A percentile compares a stretch with the other conserved stretches of the same genome.
Evolutionary conservation across 345 rosid genomes (phyloP).

Genomic region (Limnanthes douglasii): DNA sequence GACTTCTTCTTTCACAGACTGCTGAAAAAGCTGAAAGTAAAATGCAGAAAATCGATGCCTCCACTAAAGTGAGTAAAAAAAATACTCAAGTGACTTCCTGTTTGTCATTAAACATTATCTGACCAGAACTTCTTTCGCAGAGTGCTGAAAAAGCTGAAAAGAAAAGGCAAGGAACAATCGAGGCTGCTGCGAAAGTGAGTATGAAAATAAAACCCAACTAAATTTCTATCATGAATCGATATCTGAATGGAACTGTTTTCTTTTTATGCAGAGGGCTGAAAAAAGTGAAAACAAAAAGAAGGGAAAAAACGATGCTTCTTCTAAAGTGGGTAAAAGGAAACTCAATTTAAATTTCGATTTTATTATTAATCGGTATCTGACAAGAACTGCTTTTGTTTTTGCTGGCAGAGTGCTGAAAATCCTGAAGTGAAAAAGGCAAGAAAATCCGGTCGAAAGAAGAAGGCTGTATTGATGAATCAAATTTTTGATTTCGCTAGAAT

Average conservation of each 20-base stretch:
- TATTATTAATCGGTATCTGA: no score
- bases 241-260: background rate
- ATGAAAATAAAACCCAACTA: constrained; percentile 9
- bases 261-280: constrained; percentile 21
- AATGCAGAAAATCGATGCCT: constrained; percentile 11
- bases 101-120: constrained; percentile 1
- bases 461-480: constrained; percentile 4
- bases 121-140: constrained; percentile 10
- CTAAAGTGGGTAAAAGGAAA: no score
- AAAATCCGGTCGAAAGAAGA: constrained; percentile 8
- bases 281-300: no score
- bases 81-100: constrained; percentile 6
- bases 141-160: constrained; percentile 13
- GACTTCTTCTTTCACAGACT: constrained; percentile 10
- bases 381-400: no score
- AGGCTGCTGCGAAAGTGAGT: no score
- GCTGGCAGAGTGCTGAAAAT: no score
- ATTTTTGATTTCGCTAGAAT: constrained; percentile 38
- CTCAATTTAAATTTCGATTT: no score
- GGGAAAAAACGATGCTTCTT: no score
- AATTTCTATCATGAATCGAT: constrained; percentile 5
- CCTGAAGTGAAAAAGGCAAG: no score
- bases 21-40: constrained; percentile 13
- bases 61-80: no score
- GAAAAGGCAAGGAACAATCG: constrained; percentile 13